Evolutionary conservation across 352 stramenopile genomes (phyloP).

Genomic region (Pythium myriotylum): DNA sequence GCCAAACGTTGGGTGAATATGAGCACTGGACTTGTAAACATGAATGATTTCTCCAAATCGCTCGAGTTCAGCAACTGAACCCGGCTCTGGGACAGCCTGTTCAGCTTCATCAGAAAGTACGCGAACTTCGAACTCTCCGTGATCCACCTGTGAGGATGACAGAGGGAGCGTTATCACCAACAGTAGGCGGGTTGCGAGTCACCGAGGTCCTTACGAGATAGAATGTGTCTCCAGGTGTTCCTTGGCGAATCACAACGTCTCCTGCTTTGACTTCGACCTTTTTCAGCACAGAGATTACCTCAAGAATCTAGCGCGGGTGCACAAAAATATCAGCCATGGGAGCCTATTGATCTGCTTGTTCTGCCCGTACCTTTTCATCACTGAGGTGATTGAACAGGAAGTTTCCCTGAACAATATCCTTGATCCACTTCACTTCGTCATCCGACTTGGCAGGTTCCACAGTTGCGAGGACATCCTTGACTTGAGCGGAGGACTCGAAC

Average conservation of each 20-base stretch:
- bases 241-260: constrained; percentile 92
- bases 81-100: background rate
- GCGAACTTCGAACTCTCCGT: constrained; percentile 79
- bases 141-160: constrained; percentile 43
- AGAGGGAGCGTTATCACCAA: constrained; percentile 19
- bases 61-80: constrained; percentile 23
- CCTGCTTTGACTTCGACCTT: constrained; percentile 78
- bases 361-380: constrained; percentile 67
- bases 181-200: background rate
- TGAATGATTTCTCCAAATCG: constrained; percentile 70
- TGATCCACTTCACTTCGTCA: constrained; percentile 84
- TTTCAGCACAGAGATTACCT: constrained; percentile 90
- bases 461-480: constrained; percentile 12
- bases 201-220: constrained; percentile 80
- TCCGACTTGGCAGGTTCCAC: constrained; percentile 60
- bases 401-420: constrained; percentile 88
- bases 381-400: constrained; percentile 94
- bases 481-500: constrained; percentile 24
- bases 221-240: constrained; percentile 92
- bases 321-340: background rate
- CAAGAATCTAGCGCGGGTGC: constrained; percentile 48
- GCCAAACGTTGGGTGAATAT: constrained; percentile 81
- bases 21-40: constrained; percentile 63
- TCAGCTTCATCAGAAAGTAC: constrained; percentile 43
- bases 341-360: too few relatives aligned